A percentile compares a stretch with the other conserved stretches of the same genome.
phyloP scores from a whole-genome alignment of 305 asterid species.

The Rubia peregrina region DNA sequence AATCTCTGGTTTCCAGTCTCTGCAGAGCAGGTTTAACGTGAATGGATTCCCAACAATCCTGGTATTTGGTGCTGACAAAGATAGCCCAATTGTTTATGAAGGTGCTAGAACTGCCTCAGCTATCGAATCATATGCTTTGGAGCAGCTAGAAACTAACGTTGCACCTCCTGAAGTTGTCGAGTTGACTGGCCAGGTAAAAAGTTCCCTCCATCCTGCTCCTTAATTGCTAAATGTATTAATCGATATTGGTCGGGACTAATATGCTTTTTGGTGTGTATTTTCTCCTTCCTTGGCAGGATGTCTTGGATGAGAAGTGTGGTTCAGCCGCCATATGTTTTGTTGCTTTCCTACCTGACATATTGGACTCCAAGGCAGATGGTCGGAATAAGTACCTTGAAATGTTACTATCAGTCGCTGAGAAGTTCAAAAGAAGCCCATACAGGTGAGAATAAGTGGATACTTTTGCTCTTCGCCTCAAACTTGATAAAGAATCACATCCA shows the following conservation, averaged over 20 bases:
- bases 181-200: slow-evolving; percentile 68
- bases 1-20: slow-evolving; percentile 51
- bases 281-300: slow-evolving; percentile 41
- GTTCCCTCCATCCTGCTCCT: background rate
- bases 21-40: slow-evolving; percentile 93
- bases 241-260: background rate
- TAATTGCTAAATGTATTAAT: background rate
- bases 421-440: slow-evolving; percentile 75
- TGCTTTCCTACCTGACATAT: slow-evolving; percentile 85
- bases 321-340: slow-evolving; percentile 88
- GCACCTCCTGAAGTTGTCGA: slow-evolving; percentile 93
- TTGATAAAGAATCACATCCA: background rate
- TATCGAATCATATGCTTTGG: slow-evolving; percentile 81
- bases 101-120: slow-evolving; percentile 91
- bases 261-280: background rate
- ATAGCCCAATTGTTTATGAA: slow-evolving; percentile 69
- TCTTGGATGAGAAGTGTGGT: slow-evolving; percentile 85
- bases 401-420: slow-evolving; percentile 73
- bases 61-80: slow-evolving; percentile 94
- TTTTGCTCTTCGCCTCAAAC: background rate
- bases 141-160: slow-evolving; percentile 75
- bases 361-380: slow-evolving; percentile 93
- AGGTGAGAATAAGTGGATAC: slow-evolving; percentile 40
- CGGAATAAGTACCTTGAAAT: slow-evolving; percentile 70
- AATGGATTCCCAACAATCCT: slow-evolving; percentile 96